Conservation (phyloP, 2,329 filamentous ascomycete species). For the Ascomycota sp. region DNA sequence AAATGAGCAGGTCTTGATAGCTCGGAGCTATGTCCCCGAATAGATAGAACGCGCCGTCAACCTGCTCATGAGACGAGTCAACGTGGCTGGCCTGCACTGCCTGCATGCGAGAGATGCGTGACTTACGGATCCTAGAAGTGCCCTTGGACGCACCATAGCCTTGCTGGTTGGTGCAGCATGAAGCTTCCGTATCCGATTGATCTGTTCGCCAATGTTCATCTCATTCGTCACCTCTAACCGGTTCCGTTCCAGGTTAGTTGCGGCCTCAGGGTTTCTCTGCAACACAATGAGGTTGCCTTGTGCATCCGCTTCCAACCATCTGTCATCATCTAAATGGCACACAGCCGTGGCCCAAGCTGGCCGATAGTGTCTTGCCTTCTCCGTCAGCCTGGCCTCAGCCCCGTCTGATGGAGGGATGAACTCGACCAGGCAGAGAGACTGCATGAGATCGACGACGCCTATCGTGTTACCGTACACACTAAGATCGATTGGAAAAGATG, state of each 20-base stretch:
- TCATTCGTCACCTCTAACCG: constrained; percentile 56
- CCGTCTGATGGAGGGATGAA: constrained; percentile 36
- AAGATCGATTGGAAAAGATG: constrained; percentile 66
- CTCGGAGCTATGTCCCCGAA: constrained; percentile 54
- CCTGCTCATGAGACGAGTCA: constrained; percentile 22
- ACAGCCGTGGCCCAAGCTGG: constrained; percentile 66
- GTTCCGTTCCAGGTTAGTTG: constrained; percentile 49
- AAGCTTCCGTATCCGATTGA: constrained; percentile 66
- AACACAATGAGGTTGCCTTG: constrained; percentile 73
- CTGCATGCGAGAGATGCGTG: neutral
- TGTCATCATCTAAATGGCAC: constrained; percentile 45
- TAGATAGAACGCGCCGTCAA: constrained; percentile 79
- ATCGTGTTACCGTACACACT: constrained; percentile 53
- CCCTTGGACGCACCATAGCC: constrained; percentile 52
- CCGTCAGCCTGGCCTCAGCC: constrained; percentile 38
- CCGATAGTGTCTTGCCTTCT: constrained; percentile 61
- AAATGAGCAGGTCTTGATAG: constrained; percentile 60
- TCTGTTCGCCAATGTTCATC: constrained; percentile 73
- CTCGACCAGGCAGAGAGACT: constrained; percentile 61
- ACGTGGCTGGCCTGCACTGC: too few relatives aligned
- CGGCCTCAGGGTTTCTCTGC: constrained; percentile 46
- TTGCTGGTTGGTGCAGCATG: constrained; percentile 40
- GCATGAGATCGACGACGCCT: constrained; percentile 80
- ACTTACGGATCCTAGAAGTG: constrained; percentile 72
- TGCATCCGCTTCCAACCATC: constrained; percentile 65